Conservation (phyloP, 768 basidiomycete species). For the Trametopsis cervina region DNA sequence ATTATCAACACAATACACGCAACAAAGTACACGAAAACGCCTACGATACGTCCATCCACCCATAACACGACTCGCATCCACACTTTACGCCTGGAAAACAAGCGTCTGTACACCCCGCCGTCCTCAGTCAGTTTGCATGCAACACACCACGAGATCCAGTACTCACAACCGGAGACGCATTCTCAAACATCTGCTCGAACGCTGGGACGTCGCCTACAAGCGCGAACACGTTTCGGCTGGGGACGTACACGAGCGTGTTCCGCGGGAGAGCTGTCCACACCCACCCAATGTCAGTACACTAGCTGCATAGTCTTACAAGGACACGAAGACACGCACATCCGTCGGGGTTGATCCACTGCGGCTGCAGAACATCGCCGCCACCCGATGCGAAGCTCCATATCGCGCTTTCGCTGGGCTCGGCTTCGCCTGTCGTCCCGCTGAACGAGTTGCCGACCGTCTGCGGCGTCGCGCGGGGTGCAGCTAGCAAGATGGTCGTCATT, state of each 20-base stretch:
- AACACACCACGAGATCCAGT: not conserved
- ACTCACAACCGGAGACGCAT: not conserved
- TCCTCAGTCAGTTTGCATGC: too few species aligned
- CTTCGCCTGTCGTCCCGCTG: constrained; percentile 10
- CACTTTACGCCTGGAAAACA: too few species aligned
- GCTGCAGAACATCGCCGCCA: constrained; percentile 2
- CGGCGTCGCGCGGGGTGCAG: constrained; percentile 3
- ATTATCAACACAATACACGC: too few species aligned
- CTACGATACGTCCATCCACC: too few species aligned
- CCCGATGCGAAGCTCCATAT: constrained; percentile 15
- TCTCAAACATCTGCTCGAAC: constrained; percentile 5
- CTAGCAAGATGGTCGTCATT: not conserved
- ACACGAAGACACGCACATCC: constrained; percentile 8
- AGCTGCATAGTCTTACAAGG: not conserved
- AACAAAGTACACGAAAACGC: too few species aligned
- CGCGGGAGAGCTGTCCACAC: not conserved
- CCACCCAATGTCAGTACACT: too few species aligned
- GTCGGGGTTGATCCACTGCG: constrained; percentile 20
- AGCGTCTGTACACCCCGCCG: too few species aligned
- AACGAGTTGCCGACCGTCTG: constrained; percentile 13
- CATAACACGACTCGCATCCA: too few species aligned
- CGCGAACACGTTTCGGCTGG: constrained; percentile 7
- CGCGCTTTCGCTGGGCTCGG: constrained; percentile 16
- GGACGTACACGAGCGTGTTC: constrained; percentile 7
- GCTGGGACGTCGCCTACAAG: constrained; percentile 6